Percentiles rank a stretch among this genome's conserved stretches.
Evolutionary conservation across 805 yeast species (phyloP).

Genomic region (Hanseniaspora occidentalis): DNA sequence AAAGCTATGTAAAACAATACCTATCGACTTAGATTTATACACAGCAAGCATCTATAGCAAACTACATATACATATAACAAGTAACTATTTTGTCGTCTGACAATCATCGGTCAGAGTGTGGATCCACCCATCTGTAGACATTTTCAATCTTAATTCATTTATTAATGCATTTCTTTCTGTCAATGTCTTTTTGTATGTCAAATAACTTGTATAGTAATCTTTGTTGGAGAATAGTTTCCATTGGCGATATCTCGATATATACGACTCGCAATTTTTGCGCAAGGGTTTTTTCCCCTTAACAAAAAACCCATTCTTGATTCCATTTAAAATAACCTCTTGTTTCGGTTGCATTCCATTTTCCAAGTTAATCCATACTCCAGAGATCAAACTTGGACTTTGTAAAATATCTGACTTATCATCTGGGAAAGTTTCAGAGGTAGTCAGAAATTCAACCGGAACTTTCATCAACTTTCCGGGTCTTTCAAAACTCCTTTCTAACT

Average conservation of each 20-base stretch:
- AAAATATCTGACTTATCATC: conserved; percentile 7
- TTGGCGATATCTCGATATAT: conserved; percentile 16
- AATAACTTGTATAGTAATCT: conserved; percentile 15
- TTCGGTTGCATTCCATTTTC: neutral
- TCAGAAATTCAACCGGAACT: neutral
- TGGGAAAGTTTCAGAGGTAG: neutral
- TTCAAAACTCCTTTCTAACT: neutral
- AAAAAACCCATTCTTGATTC: conserved; percentile 47
- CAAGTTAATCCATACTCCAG: conserved; percentile 7
- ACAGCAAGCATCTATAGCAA: no score
- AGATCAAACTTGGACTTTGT: conserved; percentile 15
- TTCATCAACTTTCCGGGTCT: neutral
- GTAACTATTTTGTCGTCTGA: neutral
- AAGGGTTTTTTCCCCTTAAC: conserved; percentile 31
- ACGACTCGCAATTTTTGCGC: conserved; percentile 26
- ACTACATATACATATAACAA: no score
- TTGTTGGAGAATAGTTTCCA: conserved; percentile 13
- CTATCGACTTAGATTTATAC: no score
- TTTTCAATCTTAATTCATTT: conserved; percentile 13
- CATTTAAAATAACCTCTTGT: conserved; percentile 36
- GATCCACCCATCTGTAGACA: conserved; percentile 36
- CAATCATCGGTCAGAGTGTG: conserved; percentile 34
- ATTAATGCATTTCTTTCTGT: conserved; percentile 23
- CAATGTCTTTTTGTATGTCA: conserved; percentile 20
- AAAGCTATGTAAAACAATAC: neutral